Evolutionary conservation across 164 flowering plant genomes (phyloP).

Genomic region (Tetracentron sinense): DNA sequence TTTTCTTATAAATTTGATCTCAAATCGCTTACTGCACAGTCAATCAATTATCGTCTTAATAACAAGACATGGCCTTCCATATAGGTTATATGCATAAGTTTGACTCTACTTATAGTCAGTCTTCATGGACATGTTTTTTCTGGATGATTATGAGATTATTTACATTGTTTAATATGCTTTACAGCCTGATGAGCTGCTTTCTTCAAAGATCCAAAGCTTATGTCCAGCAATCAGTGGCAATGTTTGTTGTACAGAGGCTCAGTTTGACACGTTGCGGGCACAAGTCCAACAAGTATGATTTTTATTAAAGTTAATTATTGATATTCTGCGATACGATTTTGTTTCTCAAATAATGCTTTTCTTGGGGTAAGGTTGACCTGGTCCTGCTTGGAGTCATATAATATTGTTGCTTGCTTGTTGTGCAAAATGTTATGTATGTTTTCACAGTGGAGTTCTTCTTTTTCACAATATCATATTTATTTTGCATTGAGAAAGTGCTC

Average conservation of each 20-base stretch:
- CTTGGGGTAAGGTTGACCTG: neutral
- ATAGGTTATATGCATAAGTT: no score
- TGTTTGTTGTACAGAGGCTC: conserved; percentile 84
- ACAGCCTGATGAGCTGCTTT: conserved; percentile 86
- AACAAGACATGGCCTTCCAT: no score
- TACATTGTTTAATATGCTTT: conserved; percentile 10
- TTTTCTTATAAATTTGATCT: no score
- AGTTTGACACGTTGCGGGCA: conserved; percentile 72
- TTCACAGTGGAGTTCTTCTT: no score
- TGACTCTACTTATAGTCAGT: no score
- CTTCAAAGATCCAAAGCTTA: conserved; percentile 86
- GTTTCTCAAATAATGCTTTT: neutral
- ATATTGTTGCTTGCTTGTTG: no score
- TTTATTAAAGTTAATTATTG: neutral
- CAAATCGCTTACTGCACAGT: no score
- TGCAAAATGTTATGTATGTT: no score
- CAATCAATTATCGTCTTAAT: no score
- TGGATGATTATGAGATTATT: neutral
- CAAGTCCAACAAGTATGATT: conserved; percentile 92
- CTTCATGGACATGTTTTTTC: neutral
- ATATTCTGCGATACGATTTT: neutral
- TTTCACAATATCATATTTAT: no score
- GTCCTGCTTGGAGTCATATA: neutral
- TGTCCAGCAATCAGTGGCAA: conserved; percentile 93
- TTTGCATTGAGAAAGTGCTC: no score